These are phyloP conservation scores for Geotrichum aggregatum DNA, from an alignment of 1,139 yeast genomes.

Conservation along the genomic window DNA sequence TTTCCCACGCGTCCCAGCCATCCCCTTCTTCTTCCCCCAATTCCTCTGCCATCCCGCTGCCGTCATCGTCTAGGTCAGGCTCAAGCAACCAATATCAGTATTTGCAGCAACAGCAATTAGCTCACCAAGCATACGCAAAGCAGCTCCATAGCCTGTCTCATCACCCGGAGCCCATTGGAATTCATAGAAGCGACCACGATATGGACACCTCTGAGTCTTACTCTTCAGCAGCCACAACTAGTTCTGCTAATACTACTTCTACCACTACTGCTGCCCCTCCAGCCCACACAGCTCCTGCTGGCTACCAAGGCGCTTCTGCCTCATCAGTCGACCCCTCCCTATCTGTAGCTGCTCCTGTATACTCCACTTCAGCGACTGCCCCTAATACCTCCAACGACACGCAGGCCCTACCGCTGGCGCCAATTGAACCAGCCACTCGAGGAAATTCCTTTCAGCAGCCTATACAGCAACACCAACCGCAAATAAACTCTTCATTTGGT, in stretches of 20 bases:
- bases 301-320: too few relatives aligned
- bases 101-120: constrained; percentile 27
- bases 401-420: neutral
- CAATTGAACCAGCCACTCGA: neutral
- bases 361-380: neutral
- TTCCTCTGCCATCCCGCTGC: constrained; percentile 2
- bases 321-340: neutral
- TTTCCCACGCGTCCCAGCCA: neutral
- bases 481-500: neutral
- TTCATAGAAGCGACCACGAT: constrained; percentile 11
- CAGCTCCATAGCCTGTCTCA: constrained; percentile 21
- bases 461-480: neutral
- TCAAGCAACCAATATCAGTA: constrained; percentile 25
- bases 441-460: neutral
- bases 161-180: constrained; percentile 26
- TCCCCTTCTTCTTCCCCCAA: neutral
- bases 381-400: neutral
- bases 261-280: neutral
- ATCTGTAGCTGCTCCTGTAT: too few relatives aligned
- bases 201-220: constrained; percentile 2
- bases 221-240: neutral
- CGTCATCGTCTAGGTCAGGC: constrained; percentile 7
- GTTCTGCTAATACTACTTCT: neutral
- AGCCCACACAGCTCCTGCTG: too few relatives aligned
- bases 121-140: constrained; percentile 25